phyloP scores from a whole-genome alignment of 805 yeast species.

The Zygotorulaspora florentina region DNA sequence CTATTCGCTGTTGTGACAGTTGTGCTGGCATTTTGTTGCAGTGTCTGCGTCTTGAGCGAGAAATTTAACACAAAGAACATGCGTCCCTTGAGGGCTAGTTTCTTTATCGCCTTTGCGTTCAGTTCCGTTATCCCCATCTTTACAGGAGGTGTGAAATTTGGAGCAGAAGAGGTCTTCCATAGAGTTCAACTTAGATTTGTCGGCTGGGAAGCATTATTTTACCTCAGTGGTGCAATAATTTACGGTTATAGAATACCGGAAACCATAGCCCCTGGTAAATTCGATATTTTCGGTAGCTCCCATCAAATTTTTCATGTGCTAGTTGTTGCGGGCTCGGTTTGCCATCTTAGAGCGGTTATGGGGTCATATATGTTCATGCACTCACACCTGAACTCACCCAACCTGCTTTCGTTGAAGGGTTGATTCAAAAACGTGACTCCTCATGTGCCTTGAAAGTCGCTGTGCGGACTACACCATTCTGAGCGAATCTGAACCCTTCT shows the following conservation, averaged over 20 bases:
- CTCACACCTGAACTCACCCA: constrained; percentile 26
- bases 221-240: constrained; percentile 70
- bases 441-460: background rate
- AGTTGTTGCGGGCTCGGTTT: constrained; percentile 71
- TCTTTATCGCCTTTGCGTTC: constrained; percentile 76
- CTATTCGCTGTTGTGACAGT: constrained; percentile 41
- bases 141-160: constrained; percentile 49
- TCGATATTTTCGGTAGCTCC: constrained; percentile 69
- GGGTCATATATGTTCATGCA: constrained; percentile 47
- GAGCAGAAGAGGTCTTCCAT: constrained; percentile 44
- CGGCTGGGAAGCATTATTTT: constrained; percentile 65
- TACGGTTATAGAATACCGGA: constrained; percentile 84
- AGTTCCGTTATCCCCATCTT: constrained; percentile 69
- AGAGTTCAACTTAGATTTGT: constrained; percentile 61
- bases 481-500: no score
- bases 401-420: constrained; percentile 15
- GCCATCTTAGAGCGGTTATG: constrained; percentile 66
- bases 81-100: constrained; percentile 69
- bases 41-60: constrained; percentile 59
- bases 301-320: constrained; percentile 80
- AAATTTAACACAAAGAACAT: constrained; percentile 61
- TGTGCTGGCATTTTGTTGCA: constrained; percentile 55
- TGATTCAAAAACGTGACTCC: background rate
- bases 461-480: no score
- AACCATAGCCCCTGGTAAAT: constrained; percentile 52